These are phyloP conservation scores for Pueraria montana DNA, from an alignment of 306 rosid species.

Conservation along the genomic window DNA sequence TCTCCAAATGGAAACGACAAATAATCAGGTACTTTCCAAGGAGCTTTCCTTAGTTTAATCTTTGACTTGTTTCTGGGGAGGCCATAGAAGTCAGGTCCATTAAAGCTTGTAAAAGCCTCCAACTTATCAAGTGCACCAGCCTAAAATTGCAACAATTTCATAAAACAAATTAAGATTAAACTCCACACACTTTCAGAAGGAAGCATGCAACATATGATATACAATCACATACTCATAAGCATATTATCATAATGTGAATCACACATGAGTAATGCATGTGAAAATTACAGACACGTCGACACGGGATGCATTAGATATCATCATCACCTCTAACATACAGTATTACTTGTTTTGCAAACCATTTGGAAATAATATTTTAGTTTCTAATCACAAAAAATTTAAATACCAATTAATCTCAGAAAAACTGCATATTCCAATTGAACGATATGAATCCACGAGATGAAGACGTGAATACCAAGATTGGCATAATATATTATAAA, in stretches of 20 bases:
- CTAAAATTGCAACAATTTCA: slow-evolving; percentile 57
- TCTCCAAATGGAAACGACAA: slow-evolving; percentile 80
- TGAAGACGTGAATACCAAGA: neutral
- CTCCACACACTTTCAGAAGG: neutral
- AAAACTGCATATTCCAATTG: slow-evolving; percentile 20
- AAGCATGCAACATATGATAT: slow-evolving; percentile 27
- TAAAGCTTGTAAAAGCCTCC: slow-evolving; percentile 94
- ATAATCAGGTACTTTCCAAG: slow-evolving; percentile 80
- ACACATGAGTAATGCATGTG: neutral
- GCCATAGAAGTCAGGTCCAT: slow-evolving; percentile 98
- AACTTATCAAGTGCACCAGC: slow-evolving; percentile 88
- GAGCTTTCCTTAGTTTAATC: slow-evolving; percentile 70
- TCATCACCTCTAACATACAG: neutral
- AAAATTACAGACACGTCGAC: neutral
- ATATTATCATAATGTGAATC: slow-evolving; percentile 18
- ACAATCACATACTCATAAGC: neutral
- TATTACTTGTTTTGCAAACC: slow-evolving; percentile 22
- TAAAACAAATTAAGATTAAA: neutral
- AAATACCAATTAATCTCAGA: slow-evolving; percentile 7
- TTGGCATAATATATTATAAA: slow-evolving; percentile 32
- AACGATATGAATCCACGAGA: neutral
- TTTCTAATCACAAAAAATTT: slow-evolving; percentile 3
- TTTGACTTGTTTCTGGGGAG: slow-evolving; percentile 81
- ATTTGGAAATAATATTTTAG: neutral
- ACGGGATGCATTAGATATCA: neutral